phyloP scores from a whole-genome alignment of 352 stramenopile species.

The Stramenopiles sp. region DNA sequence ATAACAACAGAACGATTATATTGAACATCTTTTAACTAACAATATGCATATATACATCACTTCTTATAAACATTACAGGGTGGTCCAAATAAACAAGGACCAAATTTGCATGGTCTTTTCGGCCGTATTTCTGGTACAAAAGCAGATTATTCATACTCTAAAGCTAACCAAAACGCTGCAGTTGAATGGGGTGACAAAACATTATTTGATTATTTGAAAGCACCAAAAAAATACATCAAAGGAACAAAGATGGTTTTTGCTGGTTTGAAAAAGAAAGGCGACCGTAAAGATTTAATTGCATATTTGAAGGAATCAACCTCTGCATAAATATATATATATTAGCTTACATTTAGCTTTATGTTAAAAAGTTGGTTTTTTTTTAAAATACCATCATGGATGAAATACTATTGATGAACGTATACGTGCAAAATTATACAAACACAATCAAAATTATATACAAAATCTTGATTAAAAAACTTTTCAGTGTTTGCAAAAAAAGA shows the following conservation, averaged over 20 bases:
- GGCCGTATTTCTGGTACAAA: constrained; percentile 84
- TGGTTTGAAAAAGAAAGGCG: constrained; percentile 90
- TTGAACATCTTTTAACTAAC: too few species aligned
- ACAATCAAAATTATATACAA: too few species aligned
- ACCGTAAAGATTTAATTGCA: constrained; percentile 91
- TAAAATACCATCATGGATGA: too few species aligned
- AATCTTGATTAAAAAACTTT: too few species aligned
- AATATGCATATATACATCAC: too few species aligned
- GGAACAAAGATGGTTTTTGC: constrained; percentile 99
- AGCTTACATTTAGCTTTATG: too few species aligned
- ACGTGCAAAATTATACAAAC: too few species aligned
- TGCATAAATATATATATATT: constrained; percentile 13
- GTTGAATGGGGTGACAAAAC: constrained; percentile 88
- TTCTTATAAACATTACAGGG: too few species aligned
- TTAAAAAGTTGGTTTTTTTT: too few species aligned
- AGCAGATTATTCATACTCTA: constrained; percentile 90
- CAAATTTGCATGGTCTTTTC: constrained; percentile 91
- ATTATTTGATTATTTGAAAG: constrained; percentile 94
- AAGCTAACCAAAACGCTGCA: constrained; percentile 91
- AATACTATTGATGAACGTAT: too few species aligned
- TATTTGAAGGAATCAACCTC: constrained; percentile 77
- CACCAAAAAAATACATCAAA: constrained; percentile 99
- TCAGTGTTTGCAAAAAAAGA: too few species aligned
- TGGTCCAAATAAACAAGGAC: constrained; percentile 41
- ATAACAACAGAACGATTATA: too few species aligned